Evolutionary conservation across 495 filamentous ascomycete genomes (phyloP), one percentile per base, ranked within the genome.

Genomic region (Lindgomyces ingoldianus): DNA sequence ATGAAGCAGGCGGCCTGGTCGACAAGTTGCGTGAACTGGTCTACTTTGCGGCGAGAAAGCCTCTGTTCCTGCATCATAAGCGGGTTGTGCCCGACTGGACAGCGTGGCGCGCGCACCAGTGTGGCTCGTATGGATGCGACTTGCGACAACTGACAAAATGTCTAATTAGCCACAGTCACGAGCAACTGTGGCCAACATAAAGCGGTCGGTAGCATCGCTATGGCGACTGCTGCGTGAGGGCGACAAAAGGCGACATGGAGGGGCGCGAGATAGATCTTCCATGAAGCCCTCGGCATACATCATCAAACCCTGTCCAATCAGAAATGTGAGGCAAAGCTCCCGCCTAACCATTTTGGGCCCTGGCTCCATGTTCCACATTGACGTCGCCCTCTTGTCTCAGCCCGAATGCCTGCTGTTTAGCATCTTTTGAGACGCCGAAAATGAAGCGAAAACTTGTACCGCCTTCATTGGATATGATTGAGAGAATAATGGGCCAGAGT

Each of bases 11-110:
- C 27, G 33, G 26, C 45, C 39, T 53, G 62, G 62, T 39, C 55
- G 45, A 60, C 2, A 10, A 52, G 62, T 25, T 12, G 1, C 19
- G 27, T 6, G 1, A 52, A 54, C 21, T 54, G 24, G 49, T 24
- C 19, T 8, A 30, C 41, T 9, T n/a, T 22, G 63, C 27, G 24
- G 19, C n/a, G n/a, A 12, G 36, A n/a, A 27, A 4, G 11, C 16
- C 19, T 16, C 3, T 61, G 64, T 67, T 60, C 64, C 64, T 67
- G 64, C 57, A 39, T 67, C 44, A n/a, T n/a, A n/a, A 9, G 18
- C 22, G 33, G 53, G 22, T 16, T 19, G 9, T 14, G 4, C 24
- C 57, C 57, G 46, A 65, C 44, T 65, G 56, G 61, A 10, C 2
- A 11, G 48, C 11, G 14, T 41, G 41, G 24, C 39, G 42, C 39